Conservation (phyloP, 441 rosid genomes). For the Hura crepitans region DNA sequence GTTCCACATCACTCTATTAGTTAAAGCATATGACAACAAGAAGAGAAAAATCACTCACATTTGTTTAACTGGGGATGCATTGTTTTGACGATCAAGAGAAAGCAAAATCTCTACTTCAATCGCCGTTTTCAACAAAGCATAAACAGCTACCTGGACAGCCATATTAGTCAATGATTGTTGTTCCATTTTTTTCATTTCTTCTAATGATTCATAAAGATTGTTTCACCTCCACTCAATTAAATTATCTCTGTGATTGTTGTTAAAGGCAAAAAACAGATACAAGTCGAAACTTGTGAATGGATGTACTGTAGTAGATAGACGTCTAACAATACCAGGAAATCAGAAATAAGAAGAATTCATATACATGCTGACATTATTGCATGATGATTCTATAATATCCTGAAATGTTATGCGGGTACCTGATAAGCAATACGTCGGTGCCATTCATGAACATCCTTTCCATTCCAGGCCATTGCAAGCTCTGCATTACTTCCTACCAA, state of each 20-base stretch:
- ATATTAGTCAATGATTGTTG: slow-evolving; percentile 30
- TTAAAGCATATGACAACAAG: not conserved
- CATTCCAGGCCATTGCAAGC: slow-evolving; percentile 69
- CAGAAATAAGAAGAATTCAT: not conserved
- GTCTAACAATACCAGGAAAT: not conserved
- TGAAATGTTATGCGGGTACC: slow-evolving; percentile 28
- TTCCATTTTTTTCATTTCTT: slow-evolving; percentile 26
- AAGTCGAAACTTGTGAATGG: slow-evolving; percentile 18
- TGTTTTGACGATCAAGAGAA: slow-evolving; percentile 49
- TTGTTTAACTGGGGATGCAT: slow-evolving; percentile 44
- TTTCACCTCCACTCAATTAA: slow-evolving; percentile 24
- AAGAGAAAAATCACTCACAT: slow-evolving; percentile 38
- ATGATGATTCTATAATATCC: not conserved
- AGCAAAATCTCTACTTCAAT: slow-evolving; percentile 63
- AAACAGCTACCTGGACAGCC: slow-evolving; percentile 53
- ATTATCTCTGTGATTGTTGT: slow-evolving; percentile 19
- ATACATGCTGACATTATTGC: not conserved
- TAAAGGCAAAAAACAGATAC: slow-evolving; percentile 21
- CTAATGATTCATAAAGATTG: slow-evolving; percentile 27
- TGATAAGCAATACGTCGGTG: slow-evolving; percentile 48
- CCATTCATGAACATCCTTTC: slow-evolving; percentile 65
- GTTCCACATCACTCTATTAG: not conserved
- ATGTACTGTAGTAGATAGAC: slow-evolving; percentile 3
- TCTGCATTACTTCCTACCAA: slow-evolving; percentile 39
- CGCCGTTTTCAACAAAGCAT: slow-evolving; percentile 50